A percentile compares a stretch with the other conserved stretches of the same genome.
Conservation (phyloP, 2,329 filamentous ascomycete genomes). For the Xylariaceae sp. region DNA sequence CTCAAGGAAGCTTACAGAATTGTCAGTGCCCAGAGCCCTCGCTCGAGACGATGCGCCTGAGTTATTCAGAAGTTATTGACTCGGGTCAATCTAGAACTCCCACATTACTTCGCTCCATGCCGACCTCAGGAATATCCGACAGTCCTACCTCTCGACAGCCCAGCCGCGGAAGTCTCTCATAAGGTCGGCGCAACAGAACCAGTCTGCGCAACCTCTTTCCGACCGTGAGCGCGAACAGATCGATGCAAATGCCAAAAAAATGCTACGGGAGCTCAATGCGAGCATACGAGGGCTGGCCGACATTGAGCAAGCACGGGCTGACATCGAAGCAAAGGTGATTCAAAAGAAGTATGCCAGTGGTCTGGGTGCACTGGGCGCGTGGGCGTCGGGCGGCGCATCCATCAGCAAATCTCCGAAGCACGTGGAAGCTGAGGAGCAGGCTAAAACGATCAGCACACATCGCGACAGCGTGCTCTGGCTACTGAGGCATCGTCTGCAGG, state of each 20-base stretch:
- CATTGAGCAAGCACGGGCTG: slow-evolving; percentile 74
- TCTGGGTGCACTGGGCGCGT: slow-evolving; percentile 57
- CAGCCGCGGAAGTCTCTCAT: slow-evolving; percentile 55
- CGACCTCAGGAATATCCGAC: slow-evolving; percentile 78
- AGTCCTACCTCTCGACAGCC: slow-evolving; percentile 83
- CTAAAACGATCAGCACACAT: slow-evolving; percentile 62
- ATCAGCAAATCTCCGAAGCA: slow-evolving; percentile 58
- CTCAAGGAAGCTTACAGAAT: slow-evolving; percentile 92
- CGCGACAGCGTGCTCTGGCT: slow-evolving; percentile 82
- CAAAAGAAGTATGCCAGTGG: slow-evolving; percentile 63
- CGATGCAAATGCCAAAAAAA: slow-evolving; percentile 77
- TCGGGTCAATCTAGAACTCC: slow-evolving; percentile 51
- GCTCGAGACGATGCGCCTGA: not conserved
- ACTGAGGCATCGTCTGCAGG: slow-evolving; percentile 67
- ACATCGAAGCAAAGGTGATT: slow-evolving; percentile 66
- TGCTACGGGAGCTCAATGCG: slow-evolving; percentile 78
- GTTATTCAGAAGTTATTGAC: slow-evolving; percentile 14
- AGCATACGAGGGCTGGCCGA: slow-evolving; percentile 75
- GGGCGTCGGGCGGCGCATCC: slow-evolving; percentile 61
- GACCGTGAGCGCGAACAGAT: slow-evolving; percentile 81
- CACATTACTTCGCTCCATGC: slow-evolving; percentile 75
- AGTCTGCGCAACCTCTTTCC: slow-evolving; percentile 55
- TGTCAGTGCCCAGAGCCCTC: slow-evolving; percentile 44
- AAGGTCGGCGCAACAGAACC: slow-evolving; percentile 39
- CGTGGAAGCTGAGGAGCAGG: slow-evolving; percentile 62